Evolutionary conservation across 2,329 filamentous ascomycete species (phyloP).

Genomic region (Colletotrichum karsti): DNA sequence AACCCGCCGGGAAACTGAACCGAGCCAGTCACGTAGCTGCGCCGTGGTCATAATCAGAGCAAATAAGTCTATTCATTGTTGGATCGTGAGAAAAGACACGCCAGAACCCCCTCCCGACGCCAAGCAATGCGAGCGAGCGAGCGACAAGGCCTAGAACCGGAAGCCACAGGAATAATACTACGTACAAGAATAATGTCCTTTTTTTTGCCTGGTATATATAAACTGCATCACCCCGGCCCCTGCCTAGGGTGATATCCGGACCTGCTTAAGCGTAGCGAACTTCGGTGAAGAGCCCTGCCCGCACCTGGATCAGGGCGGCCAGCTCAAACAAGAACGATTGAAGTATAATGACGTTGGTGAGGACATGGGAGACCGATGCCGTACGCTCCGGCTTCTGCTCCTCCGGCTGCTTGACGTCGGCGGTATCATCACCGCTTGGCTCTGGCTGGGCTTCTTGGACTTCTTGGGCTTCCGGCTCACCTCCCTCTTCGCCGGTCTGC

Average conservation of each 20-base stretch:
- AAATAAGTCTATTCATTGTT: background rate
- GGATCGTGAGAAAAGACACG: background rate
- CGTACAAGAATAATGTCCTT: background rate
- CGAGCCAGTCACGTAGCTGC: background rate
- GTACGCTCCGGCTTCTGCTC: constrained; percentile 43
- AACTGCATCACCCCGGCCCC: background rate
- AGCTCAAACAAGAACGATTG: constrained; percentile 85
- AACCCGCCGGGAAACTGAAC: background rate
- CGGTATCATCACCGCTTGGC: constrained; percentile 28
- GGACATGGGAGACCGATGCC: constrained; percentile 78
- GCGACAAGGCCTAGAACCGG: background rate
- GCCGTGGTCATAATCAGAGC: background rate
- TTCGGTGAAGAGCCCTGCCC: constrained; percentile 80
- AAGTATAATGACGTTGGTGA: constrained; percentile 82
- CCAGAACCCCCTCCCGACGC: background rate
- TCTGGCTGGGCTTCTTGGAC: constrained; percentile 29
- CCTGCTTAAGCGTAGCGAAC: constrained; percentile 64
- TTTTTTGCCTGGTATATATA: background rate
- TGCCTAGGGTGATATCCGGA: background rate
- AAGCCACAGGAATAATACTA: background rate
- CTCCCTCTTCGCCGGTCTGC: constrained; percentile 30
- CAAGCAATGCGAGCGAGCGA: constrained; percentile 5
- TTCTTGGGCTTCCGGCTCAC: constrained; percentile 30
- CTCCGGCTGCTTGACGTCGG: constrained; percentile 35
- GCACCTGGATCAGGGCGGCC: constrained; percentile 77